A percentile compares a stretch with the other conserved stretches of the same genome.
phyloP scores from a whole-genome alignment of 495 filamentous ascomycete species.

The Achaetomiella virescens region DNA sequence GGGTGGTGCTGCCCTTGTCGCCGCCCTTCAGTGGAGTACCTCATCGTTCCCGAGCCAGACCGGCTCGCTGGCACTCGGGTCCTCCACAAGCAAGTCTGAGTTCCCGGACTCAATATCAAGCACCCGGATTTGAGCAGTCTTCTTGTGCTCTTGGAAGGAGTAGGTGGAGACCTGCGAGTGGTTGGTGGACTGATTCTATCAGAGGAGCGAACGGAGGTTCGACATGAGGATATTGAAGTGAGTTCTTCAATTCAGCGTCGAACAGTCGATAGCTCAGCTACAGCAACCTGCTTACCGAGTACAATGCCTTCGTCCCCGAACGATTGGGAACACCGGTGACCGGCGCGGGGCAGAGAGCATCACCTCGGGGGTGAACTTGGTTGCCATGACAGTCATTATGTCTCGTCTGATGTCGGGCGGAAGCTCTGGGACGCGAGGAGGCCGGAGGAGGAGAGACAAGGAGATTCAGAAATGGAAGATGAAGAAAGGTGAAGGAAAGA shows the following conservation, averaged over 20 bases:
- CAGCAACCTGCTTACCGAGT: conserved; percentile 42
- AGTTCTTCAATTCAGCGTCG: not conserved
- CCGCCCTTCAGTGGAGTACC: conserved; percentile 60
- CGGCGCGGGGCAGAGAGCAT: conserved; percentile 81
- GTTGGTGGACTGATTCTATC: not conserved
- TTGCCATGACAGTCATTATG: conserved; percentile 58
- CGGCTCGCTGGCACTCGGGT: conserved; percentile 58
- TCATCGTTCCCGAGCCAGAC: conserved; percentile 68
- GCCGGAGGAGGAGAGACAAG: not conserved
- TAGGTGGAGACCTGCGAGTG: conserved; percentile 55
- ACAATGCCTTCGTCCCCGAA: conserved; percentile 62
- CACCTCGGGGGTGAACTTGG: conserved; percentile 73
- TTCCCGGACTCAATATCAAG: conserved; percentile 65
- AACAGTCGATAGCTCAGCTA: not conserved
- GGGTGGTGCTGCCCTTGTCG: conserved; percentile 60
- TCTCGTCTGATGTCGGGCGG: not conserved
- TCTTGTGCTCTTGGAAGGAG: conserved; percentile 73
- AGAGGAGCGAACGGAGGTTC: no score
- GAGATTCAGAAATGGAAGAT: not conserved
- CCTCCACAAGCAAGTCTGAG: conserved; percentile 59
- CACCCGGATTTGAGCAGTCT: conserved; percentile 66
- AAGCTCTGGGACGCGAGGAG: no score
- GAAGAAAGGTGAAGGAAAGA: not conserved
- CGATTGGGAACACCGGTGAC: conserved; percentile 69
- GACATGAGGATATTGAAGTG: not conserved